Conservation (phyloP, 495 filamentous ascomycete genomes). For the Jackrogersella minutella region DNA sequence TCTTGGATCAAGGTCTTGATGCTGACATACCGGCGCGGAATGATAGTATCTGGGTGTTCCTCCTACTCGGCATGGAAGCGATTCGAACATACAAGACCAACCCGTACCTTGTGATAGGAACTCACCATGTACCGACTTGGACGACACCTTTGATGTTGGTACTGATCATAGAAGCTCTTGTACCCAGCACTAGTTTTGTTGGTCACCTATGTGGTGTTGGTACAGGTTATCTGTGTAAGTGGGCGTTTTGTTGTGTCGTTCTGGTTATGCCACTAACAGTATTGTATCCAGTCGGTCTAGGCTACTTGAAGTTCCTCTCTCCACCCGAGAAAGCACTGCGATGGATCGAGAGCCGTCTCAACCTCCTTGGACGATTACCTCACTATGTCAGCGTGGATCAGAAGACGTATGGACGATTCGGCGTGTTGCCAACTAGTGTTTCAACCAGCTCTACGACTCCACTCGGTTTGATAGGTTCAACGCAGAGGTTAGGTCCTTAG, state of each 20-base stretch:
- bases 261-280: constrained; percentile 2
- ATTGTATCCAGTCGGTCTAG: constrained; percentile 69
- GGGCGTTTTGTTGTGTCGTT: neutral
- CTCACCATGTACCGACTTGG: constrained; percentile 88
- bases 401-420: constrained; percentile 95
- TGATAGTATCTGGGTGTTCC: constrained; percentile 85
- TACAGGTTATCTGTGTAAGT: constrained; percentile 86
- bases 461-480: constrained; percentile 65
- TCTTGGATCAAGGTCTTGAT: neutral
- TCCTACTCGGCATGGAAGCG: constrained; percentile 82
- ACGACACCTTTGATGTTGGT: constrained; percentile 80
- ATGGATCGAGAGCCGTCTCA: constrained; percentile 85
- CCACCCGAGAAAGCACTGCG: constrained; percentile 82
- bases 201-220: constrained; percentile 84
- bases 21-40: constrained; percentile 7
- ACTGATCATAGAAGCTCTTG: constrained; percentile 71
- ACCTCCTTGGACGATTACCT: constrained; percentile 80
- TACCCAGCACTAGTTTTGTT: constrained; percentile 82
- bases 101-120: constrained; percentile 76
- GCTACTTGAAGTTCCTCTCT: constrained; percentile 83
- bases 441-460: constrained; percentile 56
- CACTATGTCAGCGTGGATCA: constrained; percentile 93
- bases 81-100: constrained; percentile 78
- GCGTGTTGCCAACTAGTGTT: constrained; percentile 75
- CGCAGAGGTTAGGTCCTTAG: constrained; percentile 72